Conservation (phyloP, 768 basidiomycete species). For the Russula abietina region DNA sequence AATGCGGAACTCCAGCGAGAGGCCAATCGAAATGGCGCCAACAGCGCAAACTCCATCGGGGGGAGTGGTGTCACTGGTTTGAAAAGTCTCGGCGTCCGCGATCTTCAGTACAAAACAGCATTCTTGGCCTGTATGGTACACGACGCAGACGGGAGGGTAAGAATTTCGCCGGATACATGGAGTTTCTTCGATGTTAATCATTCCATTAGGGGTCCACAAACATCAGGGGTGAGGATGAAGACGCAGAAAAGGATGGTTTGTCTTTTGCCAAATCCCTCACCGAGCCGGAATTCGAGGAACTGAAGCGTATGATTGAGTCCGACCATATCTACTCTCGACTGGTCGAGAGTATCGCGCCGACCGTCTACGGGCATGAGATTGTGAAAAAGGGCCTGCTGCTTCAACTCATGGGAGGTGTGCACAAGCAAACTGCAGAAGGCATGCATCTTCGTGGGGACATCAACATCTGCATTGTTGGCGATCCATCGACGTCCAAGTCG, state of each 20-base stretch:
- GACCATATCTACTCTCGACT: conserved; percentile 93
- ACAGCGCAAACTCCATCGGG: conserved; percentile 55
- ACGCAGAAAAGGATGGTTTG: conserved; percentile 69
- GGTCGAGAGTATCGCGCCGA: conserved; percentile 93
- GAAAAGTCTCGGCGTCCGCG: conserved; percentile 90
- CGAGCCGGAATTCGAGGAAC: conserved; percentile 90
- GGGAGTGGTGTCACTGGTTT: conserved; percentile 86
- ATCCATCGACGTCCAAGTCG: conserved; percentile 96
- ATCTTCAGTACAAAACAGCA: conserved; percentile 97
- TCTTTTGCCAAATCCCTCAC: conserved; percentile 87
- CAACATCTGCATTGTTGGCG: conserved; percentile 97
- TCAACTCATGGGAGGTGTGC: conserved; percentile 97
- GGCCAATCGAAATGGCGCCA: conserved; percentile 58
- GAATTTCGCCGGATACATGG: conserved; percentile 29
- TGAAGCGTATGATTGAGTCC: conserved; percentile 88
- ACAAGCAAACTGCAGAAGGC: conserved; percentile 92
- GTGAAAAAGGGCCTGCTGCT: conserved; percentile 96
- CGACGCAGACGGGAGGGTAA: conserved; percentile 79
- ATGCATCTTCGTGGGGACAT: conserved; percentile 98
- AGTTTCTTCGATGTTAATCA: conserved; percentile 1
- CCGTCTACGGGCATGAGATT: conserved; percentile 97
- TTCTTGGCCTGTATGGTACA: conserved; percentile 98
- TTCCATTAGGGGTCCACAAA: conserved; percentile 66
- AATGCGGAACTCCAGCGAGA: conserved; percentile 87
- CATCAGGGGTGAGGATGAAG: conserved; percentile 83